A percentile compares a stretch with the other conserved stretches of the same genome.
Evolutionary conservation across 441 rosid genomes (phyloP).

Genomic region (Populus hybrid): DNA sequence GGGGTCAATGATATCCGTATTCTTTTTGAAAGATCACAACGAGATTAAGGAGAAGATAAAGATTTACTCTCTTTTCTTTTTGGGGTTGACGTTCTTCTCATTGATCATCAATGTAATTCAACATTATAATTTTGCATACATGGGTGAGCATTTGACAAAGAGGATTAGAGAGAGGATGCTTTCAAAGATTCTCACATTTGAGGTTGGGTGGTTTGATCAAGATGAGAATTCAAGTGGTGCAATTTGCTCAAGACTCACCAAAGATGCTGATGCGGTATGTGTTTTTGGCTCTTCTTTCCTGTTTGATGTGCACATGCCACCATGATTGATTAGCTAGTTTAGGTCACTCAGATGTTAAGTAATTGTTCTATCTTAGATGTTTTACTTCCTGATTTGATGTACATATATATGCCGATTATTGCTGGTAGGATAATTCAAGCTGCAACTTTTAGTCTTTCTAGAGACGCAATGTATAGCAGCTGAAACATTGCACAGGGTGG

Average conservation of each 20-base stretch:
- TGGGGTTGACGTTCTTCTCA: constrained; percentile 50
- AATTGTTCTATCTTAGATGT: too few species aligned
- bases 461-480: neutral
- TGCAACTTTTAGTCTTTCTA: neutral
- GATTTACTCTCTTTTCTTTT: constrained; percentile 44
- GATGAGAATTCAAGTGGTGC: constrained; percentile 76
- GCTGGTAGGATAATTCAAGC: neutral
- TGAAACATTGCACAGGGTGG: too few species aligned
- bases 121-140: constrained; percentile 69
- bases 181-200: constrained; percentile 66
- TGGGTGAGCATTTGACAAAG: constrained; percentile 65
- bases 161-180: constrained; percentile 75
- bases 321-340: neutral
- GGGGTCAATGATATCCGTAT: constrained; percentile 71
- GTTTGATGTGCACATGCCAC: neutral
- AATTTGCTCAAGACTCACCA: constrained; percentile 69
- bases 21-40: constrained; percentile 50
- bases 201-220: constrained; percentile 80
- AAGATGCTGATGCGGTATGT: constrained; percentile 71
- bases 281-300: neutral
- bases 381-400: neutral
- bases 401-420: neutral
- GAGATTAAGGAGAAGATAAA: constrained; percentile 63
- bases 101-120: constrained; percentile 47
- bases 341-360: too few species aligned